Base-by-base conservation (phyloP, 768 basidiomycete genomes). In the Hysterangium stoloniferum region DNA sequence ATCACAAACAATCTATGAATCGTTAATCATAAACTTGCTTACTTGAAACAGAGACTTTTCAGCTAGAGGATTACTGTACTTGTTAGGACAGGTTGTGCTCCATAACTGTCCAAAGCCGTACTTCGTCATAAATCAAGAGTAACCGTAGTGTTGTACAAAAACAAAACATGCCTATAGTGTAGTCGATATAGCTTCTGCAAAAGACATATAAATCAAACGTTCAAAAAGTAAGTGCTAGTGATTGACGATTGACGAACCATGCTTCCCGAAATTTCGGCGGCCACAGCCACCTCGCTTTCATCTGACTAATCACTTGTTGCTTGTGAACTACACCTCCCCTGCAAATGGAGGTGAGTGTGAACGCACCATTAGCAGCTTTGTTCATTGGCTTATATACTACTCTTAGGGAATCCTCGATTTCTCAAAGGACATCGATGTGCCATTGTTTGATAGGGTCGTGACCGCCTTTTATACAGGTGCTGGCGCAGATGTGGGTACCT, bases 361-460 rank as follows among this genome's bases (percentile, higher is more conserved):
- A 12, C 15, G 13, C 9, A 41, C 25, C n/a, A 27, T 31, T 19
- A 51, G 19, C 27, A 19, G 5, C 38, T 27, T 22, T 22, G 4
- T 32, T 33, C 25, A 31, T n/a, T 53, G 28, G 19, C 27, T 52
- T 17, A 5, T 11, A 28, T 19, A 24, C 6, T n/a, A 44, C 32
- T 24, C n/a, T 41, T 53, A 71, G 69, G 68, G 58, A 42, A 65
- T 71, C 45, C 66, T 71, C 57, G 70, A 72, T 54, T 66, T 68
- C 55, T 66, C 64, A 12, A 64, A 64, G 32, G 71, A 72, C 38
- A 61, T 74, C 52, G 72, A 74, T 57, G 67, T 74, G 43, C 48
- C 56, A 6, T 58, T 73, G 5, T 65, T 75, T 22, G 74, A 75
- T 57, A 65, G 66, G 46, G 69, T 75, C 54, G 71, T 71, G 22